phyloP scores from a whole-genome alignment of 2,329 filamentous ascomycete genomes.

The Cercospora zeae-maydis region DNA sequence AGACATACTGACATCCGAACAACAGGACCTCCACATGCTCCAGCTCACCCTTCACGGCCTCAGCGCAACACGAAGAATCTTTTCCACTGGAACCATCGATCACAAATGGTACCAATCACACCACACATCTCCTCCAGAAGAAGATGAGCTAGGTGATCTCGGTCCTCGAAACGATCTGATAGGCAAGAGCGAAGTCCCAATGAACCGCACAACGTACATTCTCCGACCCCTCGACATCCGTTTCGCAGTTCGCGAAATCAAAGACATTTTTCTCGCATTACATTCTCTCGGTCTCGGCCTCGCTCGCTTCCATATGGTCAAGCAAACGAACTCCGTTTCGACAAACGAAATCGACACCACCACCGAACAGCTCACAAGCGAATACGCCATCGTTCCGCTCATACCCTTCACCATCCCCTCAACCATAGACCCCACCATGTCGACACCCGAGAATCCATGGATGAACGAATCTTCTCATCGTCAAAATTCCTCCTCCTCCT shows the following conservation, averaged over 20 bases:
- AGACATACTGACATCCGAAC: not conserved
- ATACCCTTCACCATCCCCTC: not conserved
- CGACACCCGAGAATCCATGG: not conserved
- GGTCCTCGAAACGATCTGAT: not conserved
- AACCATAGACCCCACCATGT: not conserved
- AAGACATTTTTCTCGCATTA: conserved; percentile 22
- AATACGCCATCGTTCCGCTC: conserved; percentile 17
- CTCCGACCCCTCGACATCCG: conserved; percentile 21
- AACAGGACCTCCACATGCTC: conserved; percentile 28
- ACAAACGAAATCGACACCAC: not conserved
- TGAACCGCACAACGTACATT: conserved; percentile 4
- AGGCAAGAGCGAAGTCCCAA: too few relatives aligned
- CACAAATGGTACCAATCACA: not conserved
- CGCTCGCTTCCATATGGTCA: conserved; percentile 13
- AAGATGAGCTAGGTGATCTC: not conserved
- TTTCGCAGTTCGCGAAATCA: conserved; percentile 21
- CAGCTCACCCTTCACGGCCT: conserved; percentile 26
- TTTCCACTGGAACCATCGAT: not conserved
- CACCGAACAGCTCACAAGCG: conserved; percentile 13
- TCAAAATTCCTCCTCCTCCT: not conserved
- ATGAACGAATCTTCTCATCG: too few relatives aligned
- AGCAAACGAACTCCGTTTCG: not conserved
- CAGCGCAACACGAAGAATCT: conserved; percentile 11
- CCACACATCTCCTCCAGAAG: not conserved
- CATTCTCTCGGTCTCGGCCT: conserved; percentile 20